Evolutionary conservation across 106 monocot genomes (phyloP), one percentile per base, ranked within the genome.

Genomic region (Dioscorea alata): DNA sequence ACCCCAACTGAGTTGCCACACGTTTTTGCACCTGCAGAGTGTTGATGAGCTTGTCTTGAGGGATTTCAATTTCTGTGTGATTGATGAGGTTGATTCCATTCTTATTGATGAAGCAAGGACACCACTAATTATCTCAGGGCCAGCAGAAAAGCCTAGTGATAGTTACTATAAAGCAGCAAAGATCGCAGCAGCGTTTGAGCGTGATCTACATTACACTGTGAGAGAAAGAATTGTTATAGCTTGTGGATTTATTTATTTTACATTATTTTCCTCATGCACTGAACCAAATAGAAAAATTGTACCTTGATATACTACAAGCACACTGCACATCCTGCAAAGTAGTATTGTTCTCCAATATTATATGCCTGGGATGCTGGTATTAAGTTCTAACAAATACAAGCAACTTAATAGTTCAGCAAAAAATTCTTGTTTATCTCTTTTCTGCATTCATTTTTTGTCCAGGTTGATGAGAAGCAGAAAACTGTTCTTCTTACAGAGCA

Each of bases 81-180:
- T 92, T 73, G 97, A 97, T 87, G 92, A 97, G 67, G 97, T 97
- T 71, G 92, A 97, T 79, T 97, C 97, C n/a, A 97, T 97, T 70
- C 86, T 97, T 65, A 97, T 97, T 72, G 96, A 97, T 74, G 96
- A 97, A 85, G 96, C 96, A 65, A 86, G 96, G 73, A 97, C 96
- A 63, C 96, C 96, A 48, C 87, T 97, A 60, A 97, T 97, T 68
- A 92, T 97, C 50, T 97, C 96, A 23, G 96, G 96, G 48, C 80
- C 82, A 70, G 96, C 96, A 65, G 96, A 97, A 63, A 97, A 87
- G 49, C 96, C 96, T 24, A 92, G 96, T 82, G 89, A 92, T 68
- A 65, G 91, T 25, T 97, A 97, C 69, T 97, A 89, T 76, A 97
- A 92, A 76, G 96, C 92, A 70, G 89, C 96, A 68, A 97, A 97